A percentile compares a stretch with the other conserved stretches of the same genome.
phyloP scores from a whole-genome alignment of 176 grass and related monocot genomes.

The Pharus latifolius region DNA sequence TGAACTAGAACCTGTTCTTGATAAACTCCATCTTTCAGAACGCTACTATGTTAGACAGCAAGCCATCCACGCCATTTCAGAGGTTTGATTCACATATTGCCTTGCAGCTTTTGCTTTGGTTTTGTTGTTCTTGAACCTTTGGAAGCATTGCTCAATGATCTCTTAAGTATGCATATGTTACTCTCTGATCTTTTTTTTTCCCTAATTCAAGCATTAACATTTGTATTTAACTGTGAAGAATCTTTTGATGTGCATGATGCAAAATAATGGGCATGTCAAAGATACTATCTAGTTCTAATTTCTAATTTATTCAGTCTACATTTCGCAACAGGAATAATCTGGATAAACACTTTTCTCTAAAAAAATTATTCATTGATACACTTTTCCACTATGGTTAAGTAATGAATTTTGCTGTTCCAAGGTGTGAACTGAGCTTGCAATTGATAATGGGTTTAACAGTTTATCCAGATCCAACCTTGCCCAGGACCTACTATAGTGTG shows the following conservation, averaged over 20 bases:
- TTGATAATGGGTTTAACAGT: background rate
- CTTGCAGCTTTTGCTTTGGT: background rate
- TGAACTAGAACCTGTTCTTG: slow-evolving; percentile 62
- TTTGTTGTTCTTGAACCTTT: background rate
- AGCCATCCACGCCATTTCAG: slow-evolving; percentile 57
- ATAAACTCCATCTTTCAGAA: slow-evolving; percentile 75
- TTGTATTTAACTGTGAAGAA: no score
- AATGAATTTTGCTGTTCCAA: background rate
- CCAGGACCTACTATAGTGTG: background rate
- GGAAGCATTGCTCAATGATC: background rate
- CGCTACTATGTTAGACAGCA: slow-evolving; percentile 74
- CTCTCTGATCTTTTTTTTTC: background rate
- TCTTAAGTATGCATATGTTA: background rate
- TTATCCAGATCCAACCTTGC: background rate
- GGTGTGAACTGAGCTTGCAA: background rate
- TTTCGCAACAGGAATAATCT: background rate
- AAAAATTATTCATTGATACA: background rate
- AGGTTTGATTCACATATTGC: slow-evolving; percentile 47
- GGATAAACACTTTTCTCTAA: no score
- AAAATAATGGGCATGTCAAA: background rate
- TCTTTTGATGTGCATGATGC: background rate
- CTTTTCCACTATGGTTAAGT: background rate
- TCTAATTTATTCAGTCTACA: background rate
- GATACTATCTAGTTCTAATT: background rate
- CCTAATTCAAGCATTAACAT: background rate